Evolutionary conservation across 2,329 filamentous ascomycete genomes (phyloP).

Genomic region (Xylariaceae sp.): DNA sequence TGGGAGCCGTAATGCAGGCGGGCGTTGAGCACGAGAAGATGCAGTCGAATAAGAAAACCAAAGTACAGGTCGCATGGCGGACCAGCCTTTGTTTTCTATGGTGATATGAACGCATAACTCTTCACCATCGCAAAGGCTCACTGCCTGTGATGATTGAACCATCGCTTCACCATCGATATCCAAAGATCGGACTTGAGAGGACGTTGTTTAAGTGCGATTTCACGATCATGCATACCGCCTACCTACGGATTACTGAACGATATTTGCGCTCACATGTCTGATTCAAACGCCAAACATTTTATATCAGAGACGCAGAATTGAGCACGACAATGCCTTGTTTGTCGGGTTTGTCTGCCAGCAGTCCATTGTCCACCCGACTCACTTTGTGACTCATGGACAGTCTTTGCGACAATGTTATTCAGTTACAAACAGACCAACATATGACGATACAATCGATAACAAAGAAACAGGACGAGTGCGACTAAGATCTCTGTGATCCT

Average conservation of each 20-base stretch:
- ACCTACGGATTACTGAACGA: not conserved
- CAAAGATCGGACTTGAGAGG: not conserved
- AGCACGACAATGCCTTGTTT: not conserved
- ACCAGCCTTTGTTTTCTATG: conserved; percentile 14
- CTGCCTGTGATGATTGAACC: not conserved
- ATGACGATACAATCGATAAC: not conserved
- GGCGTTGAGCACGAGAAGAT: not conserved
- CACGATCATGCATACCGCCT: not conserved
- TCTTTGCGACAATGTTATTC: not conserved
- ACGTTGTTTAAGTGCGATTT: not conserved
- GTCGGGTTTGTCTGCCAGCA: not conserved
- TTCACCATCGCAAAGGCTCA: not conserved
- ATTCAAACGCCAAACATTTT: not conserved
- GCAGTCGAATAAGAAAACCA: conserved; percentile 2
- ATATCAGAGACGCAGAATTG: not conserved
- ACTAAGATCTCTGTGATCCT: too few species aligned
- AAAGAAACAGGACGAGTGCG: not conserved
- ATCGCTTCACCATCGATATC: not conserved
- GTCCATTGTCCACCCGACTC: not conserved
- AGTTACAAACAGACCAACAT: not conserved
- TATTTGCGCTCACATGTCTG: not conserved
- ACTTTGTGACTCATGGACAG: not conserved
- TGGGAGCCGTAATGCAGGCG: not conserved
- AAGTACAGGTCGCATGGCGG: conserved; percentile 1
- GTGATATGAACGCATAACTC: not conserved